A percentile compares a stretch with the other conserved stretches of the same genome.
Conservation (phyloP, 768 basidiomycete species). For the Serendipita sp. region DNA sequence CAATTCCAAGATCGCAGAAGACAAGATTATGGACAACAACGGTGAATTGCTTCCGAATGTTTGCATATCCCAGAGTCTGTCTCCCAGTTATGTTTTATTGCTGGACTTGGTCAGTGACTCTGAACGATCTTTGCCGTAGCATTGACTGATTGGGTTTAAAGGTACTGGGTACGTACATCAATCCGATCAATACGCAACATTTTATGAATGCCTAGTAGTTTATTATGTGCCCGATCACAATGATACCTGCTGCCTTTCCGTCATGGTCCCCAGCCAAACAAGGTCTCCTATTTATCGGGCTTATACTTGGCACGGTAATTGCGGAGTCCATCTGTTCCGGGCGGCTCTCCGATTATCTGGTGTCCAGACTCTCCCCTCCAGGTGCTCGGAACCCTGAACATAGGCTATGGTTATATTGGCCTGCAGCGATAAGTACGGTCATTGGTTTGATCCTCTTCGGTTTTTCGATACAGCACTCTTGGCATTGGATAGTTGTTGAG, state of each 20-base stretch:
- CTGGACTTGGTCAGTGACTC: constrained; percentile 9
- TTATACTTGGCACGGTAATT: constrained; percentile 11
- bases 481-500: constrained; percentile 9
- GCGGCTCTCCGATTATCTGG: constrained; percentile 10
- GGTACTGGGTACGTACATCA: constrained; percentile 10
- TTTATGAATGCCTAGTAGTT: constrained; percentile 6
- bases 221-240: constrained; percentile 12
- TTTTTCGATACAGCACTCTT: constrained; percentile 1
- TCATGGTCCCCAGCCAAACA: constrained; percentile 7
- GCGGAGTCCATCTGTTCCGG: constrained; percentile 10
- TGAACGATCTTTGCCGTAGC: neutral
- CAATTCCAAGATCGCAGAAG: neutral
- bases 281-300: constrained; percentile 10
- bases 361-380: constrained; percentile 3
- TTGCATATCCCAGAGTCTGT: constrained; percentile 10
- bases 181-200: neutral
- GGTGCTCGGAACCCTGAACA: constrained; percentile 8
- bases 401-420: constrained; percentile 10
- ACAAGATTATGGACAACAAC: constrained; percentile 8
- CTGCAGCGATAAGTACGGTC: constrained; percentile 8
- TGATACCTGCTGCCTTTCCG: constrained; percentile 11
- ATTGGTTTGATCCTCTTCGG: constrained; percentile 10
- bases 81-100: constrained; percentile 11
- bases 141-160: neutral
- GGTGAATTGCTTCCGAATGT: constrained; percentile 8